Percentiles rank a stretch among this genome's conserved stretches.
Evolutionary conservation across 2,329 filamentous ascomycete species (phyloP).

Genomic region (Parafenestella ontariensis): DNA sequence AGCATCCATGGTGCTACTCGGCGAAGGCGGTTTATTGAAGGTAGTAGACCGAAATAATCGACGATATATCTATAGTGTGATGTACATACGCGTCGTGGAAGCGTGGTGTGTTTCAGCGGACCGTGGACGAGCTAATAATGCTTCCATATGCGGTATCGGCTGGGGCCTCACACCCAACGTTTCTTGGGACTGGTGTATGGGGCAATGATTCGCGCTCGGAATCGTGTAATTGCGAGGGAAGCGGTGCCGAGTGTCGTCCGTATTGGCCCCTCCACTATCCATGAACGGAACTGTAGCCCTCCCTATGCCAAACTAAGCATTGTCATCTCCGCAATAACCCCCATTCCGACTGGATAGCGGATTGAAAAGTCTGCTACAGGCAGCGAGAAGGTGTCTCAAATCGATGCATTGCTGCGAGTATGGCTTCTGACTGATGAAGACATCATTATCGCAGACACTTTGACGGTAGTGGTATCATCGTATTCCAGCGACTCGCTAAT

Average conservation of each 20-base stretch:
- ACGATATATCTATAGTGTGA: slow-evolving; percentile 33
- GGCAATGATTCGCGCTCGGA: slow-evolving; percentile 32
- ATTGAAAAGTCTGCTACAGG: slow-evolving; percentile 21
- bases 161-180: slow-evolving; percentile 31
- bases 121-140: slow-evolving; percentile 40
- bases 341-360: slow-evolving; percentile 25
- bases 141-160: slow-evolving; percentile 37
- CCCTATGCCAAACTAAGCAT: slow-evolving; percentile 32
- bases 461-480: slow-evolving; percentile 10
- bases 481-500: slow-evolving; percentile 10
- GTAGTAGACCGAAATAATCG: slow-evolving; percentile 31
- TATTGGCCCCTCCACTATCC: slow-evolving; percentile 33
- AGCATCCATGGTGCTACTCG: slow-evolving; percentile 28
- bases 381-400: slow-evolving; percentile 10
- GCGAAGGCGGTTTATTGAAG: slow-evolving; percentile 28
- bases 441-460: slow-evolving; percentile 19
- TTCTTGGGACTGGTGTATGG: slow-evolving; percentile 9
- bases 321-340: slow-evolving; percentile 35
- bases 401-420: slow-evolving; percentile 11
- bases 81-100: slow-evolving; percentile 38
- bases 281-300: slow-evolving; percentile 22
- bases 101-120: slow-evolving; percentile 47
- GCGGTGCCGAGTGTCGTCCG: slow-evolving; percentile 39
- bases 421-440: slow-evolving; percentile 18
- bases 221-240: slow-evolving; percentile 22